Evolutionary conservation across 139 green algal species (phyloP), one percentile per base, ranked within the genome.

Genomic region (Tetradesmus lagerheimii): DNA sequence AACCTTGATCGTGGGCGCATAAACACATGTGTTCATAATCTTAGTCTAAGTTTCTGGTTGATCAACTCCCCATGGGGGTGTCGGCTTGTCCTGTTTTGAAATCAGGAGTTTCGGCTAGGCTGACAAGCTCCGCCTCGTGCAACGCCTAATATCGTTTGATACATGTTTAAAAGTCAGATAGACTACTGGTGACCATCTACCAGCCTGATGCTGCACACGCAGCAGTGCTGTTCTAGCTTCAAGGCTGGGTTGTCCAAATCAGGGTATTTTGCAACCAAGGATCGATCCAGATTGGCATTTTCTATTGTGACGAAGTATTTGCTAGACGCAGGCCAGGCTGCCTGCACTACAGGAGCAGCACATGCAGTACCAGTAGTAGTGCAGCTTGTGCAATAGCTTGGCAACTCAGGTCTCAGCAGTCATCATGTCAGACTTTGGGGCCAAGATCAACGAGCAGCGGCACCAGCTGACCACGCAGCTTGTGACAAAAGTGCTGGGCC

Each of bases 381-480:
- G 31, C 57, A 71, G 3, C 23, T 71, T 23, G 1, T 71, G 57
- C 57, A 71, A 23, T n/a, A 71, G 57, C 57, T 31, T 9, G 20
- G 57, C 57, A 78, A n/a, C 29, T 4, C 4, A 77, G n/a, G 9
- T n/a, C 16, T 47, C 43, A 43, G 23, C 34, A 39, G 23, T 20
- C 77, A 71, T 57, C 47, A 50, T 62, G 3, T 83, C 67, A 29
- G 29, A 71, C 15, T 89, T 83, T 71, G 71, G 71, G 18, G 29
- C 67, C n/a, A 23, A 45, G 4, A 29, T 90, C 4, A 50, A 90
- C 12, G 75, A 76, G 27, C 27, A 38, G 29, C 41, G 86, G 86
- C 86, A 79, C 27, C 39, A 84, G 45, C 47, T 90, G 3, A 39
- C 53, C 20, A 35, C 39, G 34, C 74, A 78, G 45, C 74, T 90